phyloP scores from a whole-genome alignment of 73 alveolate species.

The Stentor roeselii region DNA sequence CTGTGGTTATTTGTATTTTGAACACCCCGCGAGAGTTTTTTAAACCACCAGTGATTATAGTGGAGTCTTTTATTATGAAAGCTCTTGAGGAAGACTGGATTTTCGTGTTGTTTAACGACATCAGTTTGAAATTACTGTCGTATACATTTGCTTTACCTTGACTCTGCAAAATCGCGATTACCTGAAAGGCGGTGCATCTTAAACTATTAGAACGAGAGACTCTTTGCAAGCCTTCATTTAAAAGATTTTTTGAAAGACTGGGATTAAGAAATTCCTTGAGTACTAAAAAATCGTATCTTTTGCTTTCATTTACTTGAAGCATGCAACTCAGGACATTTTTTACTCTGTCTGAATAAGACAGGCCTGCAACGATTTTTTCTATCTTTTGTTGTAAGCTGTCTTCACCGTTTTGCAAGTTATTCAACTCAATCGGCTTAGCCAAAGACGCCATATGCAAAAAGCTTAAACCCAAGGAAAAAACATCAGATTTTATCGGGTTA shows the following conservation, averaged over 20 bases:
- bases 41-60: background rate
- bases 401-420: background rate
- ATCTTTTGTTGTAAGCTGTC: background rate
- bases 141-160: constrained; percentile 1
- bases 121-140: background rate
- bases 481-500: background rate
- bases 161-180: background rate
- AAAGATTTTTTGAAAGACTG: background rate
- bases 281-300: background rate
- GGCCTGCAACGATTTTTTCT: background rate
- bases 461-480: background rate
- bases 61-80: background rate
- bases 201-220: background rate
- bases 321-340: background rate
- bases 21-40: background rate
- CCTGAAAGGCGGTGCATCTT: background rate
- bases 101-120: background rate
- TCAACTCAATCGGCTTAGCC: background rate
- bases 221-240: background rate
- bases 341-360: background rate
- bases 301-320: background rate
- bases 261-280: background rate
- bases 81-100: constrained; percentile 22
- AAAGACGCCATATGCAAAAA: background rate
- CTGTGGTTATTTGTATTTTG: background rate